A percentile compares a stretch with the other conserved stretches of the same genome.
These are phyloP conservation scores for Xylaria intraflava DNA, from an alignment of 495 filamentous ascomycete genomes.

Conservation along the genomic window DNA sequence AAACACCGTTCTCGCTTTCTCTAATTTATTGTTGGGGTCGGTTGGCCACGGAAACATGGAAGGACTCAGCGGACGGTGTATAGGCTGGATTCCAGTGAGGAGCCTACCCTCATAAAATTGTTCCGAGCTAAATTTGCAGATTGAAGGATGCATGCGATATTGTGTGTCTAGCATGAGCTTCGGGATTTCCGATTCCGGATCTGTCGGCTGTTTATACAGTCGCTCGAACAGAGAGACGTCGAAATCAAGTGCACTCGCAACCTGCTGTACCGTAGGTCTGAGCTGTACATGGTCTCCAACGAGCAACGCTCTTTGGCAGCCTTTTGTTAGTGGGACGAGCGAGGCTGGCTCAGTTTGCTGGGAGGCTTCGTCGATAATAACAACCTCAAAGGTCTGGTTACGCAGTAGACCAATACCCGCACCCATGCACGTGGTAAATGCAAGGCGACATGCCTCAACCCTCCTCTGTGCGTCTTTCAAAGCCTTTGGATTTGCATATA, in stretches of 20 bases:
- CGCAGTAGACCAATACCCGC: slow-evolving; percentile 43
- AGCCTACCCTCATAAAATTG: slow-evolving; percentile 46
- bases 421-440: slow-evolving; percentile 48
- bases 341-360: slow-evolving; percentile 46
- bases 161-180: slow-evolving; percentile 48
- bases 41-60: slow-evolving; percentile 32
- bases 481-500: slow-evolving; percentile 29
- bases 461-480: slow-evolving; percentile 36
- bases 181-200: slow-evolving; percentile 4
- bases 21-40: neutral
- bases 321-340: slow-evolving; percentile 45
- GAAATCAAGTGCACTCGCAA: slow-evolving; percentile 31
- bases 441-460: slow-evolving; percentile 33
- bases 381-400: slow-evolving; percentile 37
- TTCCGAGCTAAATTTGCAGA: slow-evolving; percentile 39
- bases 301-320: slow-evolving; percentile 40
- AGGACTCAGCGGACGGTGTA: slow-evolving; percentile 16
- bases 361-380: slow-evolving; percentile 48
- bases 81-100: slow-evolving; percentile 29
- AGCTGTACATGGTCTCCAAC: slow-evolving; percentile 52
- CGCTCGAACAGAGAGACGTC: slow-evolving; percentile 48
- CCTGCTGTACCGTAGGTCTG: slow-evolving; percentile 39
- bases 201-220: slow-evolving; percentile 27
- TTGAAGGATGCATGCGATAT: slow-evolving; percentile 46
- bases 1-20: slow-evolving; percentile 30